Base-by-base conservation (phyloP, 805 yeast genomes). In the Spathaspora gorwiae region DNA sequence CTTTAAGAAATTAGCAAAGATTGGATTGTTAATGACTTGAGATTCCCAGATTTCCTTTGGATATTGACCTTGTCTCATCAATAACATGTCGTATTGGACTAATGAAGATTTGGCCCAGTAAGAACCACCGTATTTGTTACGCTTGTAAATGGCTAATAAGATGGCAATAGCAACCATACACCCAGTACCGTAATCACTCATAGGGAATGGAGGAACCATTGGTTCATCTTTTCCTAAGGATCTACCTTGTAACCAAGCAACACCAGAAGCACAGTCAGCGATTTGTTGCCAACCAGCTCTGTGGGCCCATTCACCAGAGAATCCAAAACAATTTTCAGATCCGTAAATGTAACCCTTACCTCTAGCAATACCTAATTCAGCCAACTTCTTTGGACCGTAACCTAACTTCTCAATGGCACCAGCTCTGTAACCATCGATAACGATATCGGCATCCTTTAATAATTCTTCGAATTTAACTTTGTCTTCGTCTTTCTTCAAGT, bases 231-330 rank as follows among this genome's bases (percentile, higher is more conserved):
- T 41, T 8, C 59, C 61, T 35, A 64, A 45, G 9, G 57, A 49
- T 30, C 44, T 31, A 12, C 70, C 69, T 39, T 64, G 68, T 7
- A 48, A 45, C 61, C 61, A 64, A 2, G 68, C 66, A 29, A 64
- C 61, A 2, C 69, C 70, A 29, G 62, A 51, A 24, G 53, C 61
- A 51, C 65, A 61, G 47, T 64, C 70, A 15, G 67, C 62, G 44
- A 64, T 64, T 47, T 64, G 69, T 49, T 64, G 70, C 70, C 69
- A 64, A 8, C 69, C 70, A 9, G 69, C 51, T 13, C 69, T 47
- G n/a, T 50, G 54, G 8, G 55, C 13, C 59, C 64, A 64, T 27
- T 56, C 61, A 14, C 68, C 69, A 32, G 49, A 47, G 40, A 57
- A 63, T 5, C 69, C 69, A 42, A 54, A 60, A 47, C 65, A 60